Conservation (phyloP, 2,329 filamentous ascomycete species). For the Cordyceps tenuipes region DNA sequence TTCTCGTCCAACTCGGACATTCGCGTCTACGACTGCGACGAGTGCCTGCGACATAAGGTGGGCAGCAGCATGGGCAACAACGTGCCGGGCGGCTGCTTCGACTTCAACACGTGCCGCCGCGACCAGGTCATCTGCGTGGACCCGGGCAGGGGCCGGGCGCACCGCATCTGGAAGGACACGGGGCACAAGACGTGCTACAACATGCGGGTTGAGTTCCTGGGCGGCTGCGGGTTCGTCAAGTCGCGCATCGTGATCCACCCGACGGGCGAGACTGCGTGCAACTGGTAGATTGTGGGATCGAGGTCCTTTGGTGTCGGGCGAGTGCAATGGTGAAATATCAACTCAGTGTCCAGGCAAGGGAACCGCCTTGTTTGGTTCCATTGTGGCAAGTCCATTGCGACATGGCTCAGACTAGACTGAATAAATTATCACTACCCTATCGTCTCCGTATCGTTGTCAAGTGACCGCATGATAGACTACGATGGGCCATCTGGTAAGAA, state of each 20-base stretch:
- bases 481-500: too few species aligned
- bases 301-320: not conserved
- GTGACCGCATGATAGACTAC: too few species aligned
- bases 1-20: constrained; percentile 8
- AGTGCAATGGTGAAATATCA: not conserved
- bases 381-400: not conserved
- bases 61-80: not conserved
- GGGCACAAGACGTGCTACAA: constrained; percentile 12
- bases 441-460: too few species aligned
- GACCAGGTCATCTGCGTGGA: constrained; percentile 13
- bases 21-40: constrained; percentile 9
- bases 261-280: not conserved
- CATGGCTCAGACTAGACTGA: too few species aligned
- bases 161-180: constrained; percentile 13
- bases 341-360: too few species aligned
- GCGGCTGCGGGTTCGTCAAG: constrained; percentile 10
- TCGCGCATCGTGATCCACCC: constrained; percentile 1
- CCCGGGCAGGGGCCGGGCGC: constrained; percentile 9
- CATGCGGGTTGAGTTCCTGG: not conserved
- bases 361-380: not conserved
- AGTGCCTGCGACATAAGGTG: not conserved
- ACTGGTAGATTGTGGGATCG: constrained; percentile 2
- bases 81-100: constrained; percentile 6
- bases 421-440: too few species aligned
- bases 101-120: constrained; percentile 8